Base-by-base conservation (phyloP, 1,284 basidiomycete species). In the Malassezia globosa region DNA sequence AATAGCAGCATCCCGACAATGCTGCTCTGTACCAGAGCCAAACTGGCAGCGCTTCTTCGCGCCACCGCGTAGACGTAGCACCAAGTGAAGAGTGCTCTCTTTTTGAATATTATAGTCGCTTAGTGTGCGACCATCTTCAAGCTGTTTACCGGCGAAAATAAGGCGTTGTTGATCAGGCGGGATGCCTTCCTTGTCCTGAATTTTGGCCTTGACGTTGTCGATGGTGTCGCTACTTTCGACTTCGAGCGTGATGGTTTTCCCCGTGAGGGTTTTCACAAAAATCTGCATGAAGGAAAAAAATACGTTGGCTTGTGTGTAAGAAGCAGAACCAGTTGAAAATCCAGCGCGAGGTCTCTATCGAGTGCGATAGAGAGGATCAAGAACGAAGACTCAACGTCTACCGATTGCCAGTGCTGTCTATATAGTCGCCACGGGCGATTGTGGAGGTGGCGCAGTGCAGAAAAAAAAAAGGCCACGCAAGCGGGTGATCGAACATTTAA, bases 81-180 rank as follows among this genome's bases (percentile, higher is more conserved):
- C 65, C n/a, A 67, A 59, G 55, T 67, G 65, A 37, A 67, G 59
- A 34, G 65, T 67, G 29, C 59, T 58, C 58, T 69, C 63, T 72
- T 94, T 94, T 72, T 96, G 90, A 68, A 75, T 78, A 73, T 96
- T 95, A 72, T 84, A 78, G 48, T 75, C 73, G 47, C 71, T 70
- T 41, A 75, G 67, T 25, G 74, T 75, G 27, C 74, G 66, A 24
- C 74, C 75, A 54, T 75, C 75, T 60, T 76, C 75, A 44, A 96
- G 84, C 77, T 96, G 90, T 79, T 95, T 95, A 66, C 90, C 90
- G 46, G 90, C 90, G 72, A 95, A 96, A 78, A 95, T 94, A 73
- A 96, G 76, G 63, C 90, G 87, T 75, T 95, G 90, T 76, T 95
- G 88, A 77, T 94, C 89, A 62, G 87, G 87, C 51, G 87, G 85